phyloP scores from a whole-genome alignment of 1,139 yeast genomes.

The Kluyveromyces sp. region DNA sequence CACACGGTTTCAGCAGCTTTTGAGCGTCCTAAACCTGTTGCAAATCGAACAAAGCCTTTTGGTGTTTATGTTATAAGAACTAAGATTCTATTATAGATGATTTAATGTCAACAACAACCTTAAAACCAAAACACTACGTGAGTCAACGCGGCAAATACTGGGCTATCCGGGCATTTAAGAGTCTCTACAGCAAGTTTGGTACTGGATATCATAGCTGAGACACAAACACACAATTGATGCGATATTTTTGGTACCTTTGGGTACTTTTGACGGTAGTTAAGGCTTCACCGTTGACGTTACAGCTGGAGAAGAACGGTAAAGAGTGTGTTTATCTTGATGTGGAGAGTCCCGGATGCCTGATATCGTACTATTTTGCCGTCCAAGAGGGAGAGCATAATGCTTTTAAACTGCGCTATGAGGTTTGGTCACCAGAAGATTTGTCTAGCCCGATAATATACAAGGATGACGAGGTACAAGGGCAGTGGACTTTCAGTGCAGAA shows the following conservation, averaged over 20 bases:
- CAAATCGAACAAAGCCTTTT: not conserved
- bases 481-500: slow-evolving; percentile 67
- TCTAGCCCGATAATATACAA: slow-evolving; percentile 44
- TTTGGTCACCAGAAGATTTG: slow-evolving; percentile 61
- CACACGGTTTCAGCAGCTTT: not conserved
- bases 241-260: not conserved
- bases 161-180: too few species aligned
- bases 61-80: not conserved
- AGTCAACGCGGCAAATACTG: too few species aligned
- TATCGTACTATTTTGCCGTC: slow-evolving; percentile 85
- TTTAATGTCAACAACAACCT: not conserved
- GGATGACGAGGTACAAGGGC: slow-evolving; percentile 75
- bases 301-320: slow-evolving; percentile 68
- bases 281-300: slow-evolving; percentile 60
- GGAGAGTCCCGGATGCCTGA: slow-evolving; percentile 51
- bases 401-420: slow-evolving; percentile 74
- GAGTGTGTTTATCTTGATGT: slow-evolving; percentile 77
- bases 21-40: not conserved
- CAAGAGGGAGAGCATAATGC: slow-evolving; percentile 70
- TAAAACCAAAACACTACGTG: too few species aligned
- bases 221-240: not conserved
- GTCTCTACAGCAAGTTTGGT: too few species aligned
- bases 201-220: too few species aligned
- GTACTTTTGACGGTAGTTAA: not conserved
- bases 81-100: too few species aligned